Evolutionary conservation across 1,284 basidiomycete genomes (phyloP).

Genomic region (Vanrija sp.): DNA sequence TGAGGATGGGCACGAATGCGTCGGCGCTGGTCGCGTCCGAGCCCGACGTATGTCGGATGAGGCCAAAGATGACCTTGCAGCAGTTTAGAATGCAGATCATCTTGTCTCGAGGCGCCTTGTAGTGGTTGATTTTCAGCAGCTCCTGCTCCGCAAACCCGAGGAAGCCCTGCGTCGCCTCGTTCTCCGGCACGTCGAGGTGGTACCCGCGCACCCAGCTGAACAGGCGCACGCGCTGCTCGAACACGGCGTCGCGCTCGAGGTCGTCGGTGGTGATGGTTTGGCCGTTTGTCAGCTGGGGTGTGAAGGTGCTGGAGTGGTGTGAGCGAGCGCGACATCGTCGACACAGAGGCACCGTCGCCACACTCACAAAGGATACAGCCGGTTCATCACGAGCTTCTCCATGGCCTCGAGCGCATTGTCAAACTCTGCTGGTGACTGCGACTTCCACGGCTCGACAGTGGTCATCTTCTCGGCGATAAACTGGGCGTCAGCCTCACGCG

Average conservation of each 20-base stretch:
- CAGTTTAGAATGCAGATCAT: conserved; percentile 95
- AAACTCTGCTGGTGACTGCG: conserved; percentile 73
- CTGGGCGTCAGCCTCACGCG: conserved; percentile 50
- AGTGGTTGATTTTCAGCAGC: conserved; percentile 93
- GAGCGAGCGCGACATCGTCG: too few species aligned
- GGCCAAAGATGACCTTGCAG: conserved; percentile 98
- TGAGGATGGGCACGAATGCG: conserved; percentile 89
- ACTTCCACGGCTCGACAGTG: conserved; percentile 74
- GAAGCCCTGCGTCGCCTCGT: conserved; percentile 64
- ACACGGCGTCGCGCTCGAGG: conserved; percentile 85
- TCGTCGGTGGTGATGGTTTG: conserved; percentile 90
- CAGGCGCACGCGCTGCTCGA: conserved; percentile 83
- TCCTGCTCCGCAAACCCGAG: conserved; percentile 93
- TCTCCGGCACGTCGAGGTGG: conserved; percentile 72
- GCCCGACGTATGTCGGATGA: conserved; percentile 74
- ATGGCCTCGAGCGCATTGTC: conserved; percentile 97
- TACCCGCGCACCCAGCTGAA: conserved; percentile 86
- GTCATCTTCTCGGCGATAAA: conserved; percentile 85
- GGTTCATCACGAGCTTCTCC: conserved; percentile 99
- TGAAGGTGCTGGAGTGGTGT: conserved; percentile 69
- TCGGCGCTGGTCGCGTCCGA: conserved; percentile 68
- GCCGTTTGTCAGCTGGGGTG: conserved; percentile 65
- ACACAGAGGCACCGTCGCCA: not conserved
- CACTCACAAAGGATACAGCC: conserved; percentile 85
- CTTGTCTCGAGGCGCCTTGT: conserved; percentile 97